A percentile compares a stretch with the other conserved stretches of the same genome.
phyloP scores from a whole-genome alignment of 2,329 filamentous ascomycete species.

The Alternaria burnsii region DNA sequence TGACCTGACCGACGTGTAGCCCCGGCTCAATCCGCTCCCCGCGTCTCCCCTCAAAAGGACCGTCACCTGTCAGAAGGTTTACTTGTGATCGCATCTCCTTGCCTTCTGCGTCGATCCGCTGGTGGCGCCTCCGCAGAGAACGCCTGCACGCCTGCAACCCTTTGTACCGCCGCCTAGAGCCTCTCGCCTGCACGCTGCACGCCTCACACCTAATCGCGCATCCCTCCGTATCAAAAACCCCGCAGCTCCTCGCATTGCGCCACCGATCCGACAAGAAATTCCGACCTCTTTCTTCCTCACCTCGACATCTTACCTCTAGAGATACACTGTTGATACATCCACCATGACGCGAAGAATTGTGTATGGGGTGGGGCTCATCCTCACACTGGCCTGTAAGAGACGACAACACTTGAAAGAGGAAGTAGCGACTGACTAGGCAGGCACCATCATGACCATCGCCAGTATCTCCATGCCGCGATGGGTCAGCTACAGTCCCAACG shows the following conservation, averaged over 20 bases:
- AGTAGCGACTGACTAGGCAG: conserved; percentile 53
- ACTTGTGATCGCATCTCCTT: not conserved
- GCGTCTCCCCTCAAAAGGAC: not conserved
- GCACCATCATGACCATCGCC: conserved; percentile 74
- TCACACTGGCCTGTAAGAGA: conserved; percentile 54
- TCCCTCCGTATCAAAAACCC: conserved; percentile 6
- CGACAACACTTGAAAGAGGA: not conserved
- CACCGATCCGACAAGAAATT: conserved; percentile 7
- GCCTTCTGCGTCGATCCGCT: conserved; percentile 1
- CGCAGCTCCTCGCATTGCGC: conserved; percentile 14
- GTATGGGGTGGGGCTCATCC: conserved; percentile 59
- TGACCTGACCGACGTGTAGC: conserved; percentile 3
- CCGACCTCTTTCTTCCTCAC: not conserved
- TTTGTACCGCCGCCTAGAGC: conserved; percentile 6
- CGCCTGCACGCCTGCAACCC: conserved; percentile 10
- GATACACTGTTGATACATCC: conserved; percentile 1
- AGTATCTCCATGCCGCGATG: conserved; percentile 76
- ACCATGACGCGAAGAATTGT: conserved; percentile 59
- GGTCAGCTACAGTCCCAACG: conserved; percentile 67
- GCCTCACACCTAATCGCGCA: conserved; percentile 7
- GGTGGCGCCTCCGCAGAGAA: conserved; percentile 4
- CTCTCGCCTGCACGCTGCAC: conserved; percentile 6
- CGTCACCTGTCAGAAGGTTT: not conserved
- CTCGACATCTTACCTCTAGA: not conserved
- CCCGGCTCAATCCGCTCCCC: conserved; percentile 5